phyloP scores from a whole-genome alignment of 2,329 filamentous ascomycete species.

The Beauveria brongniartii region DNA sequence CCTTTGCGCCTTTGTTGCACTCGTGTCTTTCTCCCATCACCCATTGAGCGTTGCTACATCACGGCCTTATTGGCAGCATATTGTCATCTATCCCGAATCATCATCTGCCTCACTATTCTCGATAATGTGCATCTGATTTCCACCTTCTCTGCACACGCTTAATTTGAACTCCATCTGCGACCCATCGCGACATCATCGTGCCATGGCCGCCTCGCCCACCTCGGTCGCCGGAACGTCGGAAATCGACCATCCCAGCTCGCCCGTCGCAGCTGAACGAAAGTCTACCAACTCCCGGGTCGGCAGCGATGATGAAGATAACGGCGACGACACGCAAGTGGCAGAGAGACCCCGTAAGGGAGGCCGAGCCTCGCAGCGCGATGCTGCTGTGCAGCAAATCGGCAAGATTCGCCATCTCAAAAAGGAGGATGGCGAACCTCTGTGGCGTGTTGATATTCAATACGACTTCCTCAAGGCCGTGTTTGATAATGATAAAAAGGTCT shows the following conservation, averaged over 20 bases:
- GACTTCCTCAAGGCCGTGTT: conserved; percentile 78
- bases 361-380: conserved; percentile 27
- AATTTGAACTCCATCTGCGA: conserved; percentile 1
- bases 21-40: not conserved
- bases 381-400: conserved; percentile 36
- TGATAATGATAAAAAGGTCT: conserved; percentile 65
- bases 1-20: not conserved
- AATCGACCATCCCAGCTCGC: conserved; percentile 38
- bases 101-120: not conserved
- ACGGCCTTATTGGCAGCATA: not conserved
- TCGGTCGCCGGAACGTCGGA: conserved; percentile 37
- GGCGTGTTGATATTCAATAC: conserved; percentile 82
- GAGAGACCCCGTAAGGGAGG: conserved; percentile 30
- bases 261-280: conserved; percentile 32
- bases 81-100: not conserved
- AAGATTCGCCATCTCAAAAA: conserved; percentile 85
- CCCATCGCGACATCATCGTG: conserved; percentile 4
- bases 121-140: conserved; percentile 6
- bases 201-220: conserved; percentile 33
- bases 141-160: conserved; percentile 1
- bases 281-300: conserved; percentile 37
- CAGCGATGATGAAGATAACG: conserved; percentile 38
- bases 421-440: conserved; percentile 78
- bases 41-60: conserved; percentile 3
- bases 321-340: conserved; percentile 35